A percentile compares a stretch with the other conserved stretches of the same genome.
phyloP scores from a whole-genome alignment of 768 basidiomycete genomes.

The Amanita polypyramis region DNA sequence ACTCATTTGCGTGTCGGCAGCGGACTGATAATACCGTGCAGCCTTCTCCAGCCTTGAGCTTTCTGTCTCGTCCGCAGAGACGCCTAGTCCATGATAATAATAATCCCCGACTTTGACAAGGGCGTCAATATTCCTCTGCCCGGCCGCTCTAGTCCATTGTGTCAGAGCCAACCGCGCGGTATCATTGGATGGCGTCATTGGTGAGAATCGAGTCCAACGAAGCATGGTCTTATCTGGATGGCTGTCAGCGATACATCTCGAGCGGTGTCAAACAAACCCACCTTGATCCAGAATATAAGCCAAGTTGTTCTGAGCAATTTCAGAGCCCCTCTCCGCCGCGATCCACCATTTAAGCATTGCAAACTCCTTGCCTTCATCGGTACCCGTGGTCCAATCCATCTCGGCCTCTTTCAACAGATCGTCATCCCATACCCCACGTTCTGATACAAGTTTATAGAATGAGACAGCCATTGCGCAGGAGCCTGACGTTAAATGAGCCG shows the following conservation, averaged over 20 bases:
- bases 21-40: conserved; percentile 88
- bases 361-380: conserved; percentile 62
- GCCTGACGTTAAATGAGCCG: conserved; percentile 44
- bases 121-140: conserved; percentile 91
- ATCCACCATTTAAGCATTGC: conserved; percentile 95
- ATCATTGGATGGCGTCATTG: conserved; percentile 66
- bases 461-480: conserved; percentile 87
- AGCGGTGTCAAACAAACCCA: conserved; percentile 18
- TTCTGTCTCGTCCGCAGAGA: conserved; percentile 53
- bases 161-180: conserved; percentile 78
- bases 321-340: conserved; percentile 85
- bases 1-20: conserved; percentile 85
- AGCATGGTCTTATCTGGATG: conserved; percentile 57
- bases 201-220: conserved; percentile 57
- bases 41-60: conserved; percentile 74
- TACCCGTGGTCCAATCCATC: conserved; percentile 56
- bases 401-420: conserved; percentile 78
- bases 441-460: conserved; percentile 87
- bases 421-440: conserved; percentile 83
- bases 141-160: conserved; percentile 92
- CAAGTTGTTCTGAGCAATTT: conserved; percentile 91
- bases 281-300: conserved; percentile 91
- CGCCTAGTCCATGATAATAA: conserved; percentile 85
- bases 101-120: conserved; percentile 98
- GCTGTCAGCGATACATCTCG: neutral